phyloP scores from a whole-genome alignment of 116 monocot species.

The Dioscorea cayenensis region DNA sequence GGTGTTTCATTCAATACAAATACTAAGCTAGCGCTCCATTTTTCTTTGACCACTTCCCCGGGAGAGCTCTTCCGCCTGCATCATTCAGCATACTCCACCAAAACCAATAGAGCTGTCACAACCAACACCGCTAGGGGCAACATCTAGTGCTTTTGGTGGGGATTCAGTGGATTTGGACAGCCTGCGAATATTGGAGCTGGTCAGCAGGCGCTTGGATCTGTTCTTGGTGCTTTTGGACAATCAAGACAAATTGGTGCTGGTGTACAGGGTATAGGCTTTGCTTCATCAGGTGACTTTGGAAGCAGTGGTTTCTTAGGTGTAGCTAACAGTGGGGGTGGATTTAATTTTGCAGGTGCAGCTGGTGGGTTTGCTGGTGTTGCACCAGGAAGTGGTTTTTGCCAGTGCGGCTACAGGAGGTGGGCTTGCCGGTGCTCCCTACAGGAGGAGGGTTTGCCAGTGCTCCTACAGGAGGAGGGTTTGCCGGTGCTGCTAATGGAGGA shows the following conservation, averaged over 20 bases:
- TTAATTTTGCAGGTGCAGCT: slow-evolving; percentile 3
- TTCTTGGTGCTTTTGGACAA: slow-evolving; percentile 94
- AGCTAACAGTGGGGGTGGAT: slow-evolving; percentile 10
- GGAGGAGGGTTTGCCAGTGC: slow-evolving; percentile 37
- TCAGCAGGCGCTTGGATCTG: slow-evolving; percentile 85
- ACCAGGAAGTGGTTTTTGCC: slow-evolving; percentile 19
- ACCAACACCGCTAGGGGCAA: slow-evolving; percentile 27
- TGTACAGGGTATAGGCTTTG: slow-evolving; percentile 29
- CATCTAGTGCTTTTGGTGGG: slow-evolving; percentile 30
- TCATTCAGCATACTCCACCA: slow-evolving; percentile 61
- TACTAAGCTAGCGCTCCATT: slow-evolving; percentile 22
- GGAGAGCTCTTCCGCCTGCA: slow-evolving; percentile 80
- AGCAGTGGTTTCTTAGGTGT: slow-evolving; percentile 19
- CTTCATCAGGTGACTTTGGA: slow-evolving; percentile 13
- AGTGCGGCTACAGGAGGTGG: slow-evolving; percentile 21
- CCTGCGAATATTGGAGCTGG: slow-evolving; percentile 66
- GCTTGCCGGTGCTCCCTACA: slow-evolving; percentile 14
- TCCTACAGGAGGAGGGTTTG: slow-evolving; percentile 39
- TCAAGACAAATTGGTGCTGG: slow-evolving; percentile 76
- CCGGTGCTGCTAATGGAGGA: slow-evolving; percentile 32
- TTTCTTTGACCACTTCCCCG: slow-evolving; percentile 41
- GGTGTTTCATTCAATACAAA: slow-evolving; percentile 46
- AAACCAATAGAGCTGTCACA: slow-evolving; percentile 48
- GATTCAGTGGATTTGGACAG: slow-evolving; percentile 78
- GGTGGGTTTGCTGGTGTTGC: slow-evolving; percentile 32